Evolutionary conservation across 2,329 filamentous ascomycete species (phyloP), one percentile per base, ranked within the genome.

Genomic region (Exophiala oligosperma): DNA sequence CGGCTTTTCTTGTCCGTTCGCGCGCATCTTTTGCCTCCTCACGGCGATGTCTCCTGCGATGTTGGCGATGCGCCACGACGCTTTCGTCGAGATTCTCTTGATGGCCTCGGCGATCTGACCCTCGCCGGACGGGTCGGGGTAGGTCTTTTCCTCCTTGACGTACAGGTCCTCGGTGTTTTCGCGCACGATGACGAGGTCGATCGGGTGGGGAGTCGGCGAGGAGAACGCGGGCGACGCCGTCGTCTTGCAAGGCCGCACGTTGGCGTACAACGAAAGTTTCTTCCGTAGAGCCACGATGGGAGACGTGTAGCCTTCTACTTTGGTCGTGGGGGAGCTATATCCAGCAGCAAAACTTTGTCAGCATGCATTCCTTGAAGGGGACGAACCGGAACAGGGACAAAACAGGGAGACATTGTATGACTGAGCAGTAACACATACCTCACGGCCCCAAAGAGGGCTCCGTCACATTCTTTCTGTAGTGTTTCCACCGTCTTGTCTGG

Each of bases 101-200:
- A 97, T 93, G 48, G 94, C 94, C 79, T 97, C 93, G 64, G 94
- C 93, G 57, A 97, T 89, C 79, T 91, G 92, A 74, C 88, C 87
- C 54, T 79, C 76, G 56, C 80, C 82, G 8, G 57, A 56, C 60
- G 90, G 84, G 32, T 84, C 85, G 54, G 90, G 84, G 72, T 85
- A 88, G 23, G 92, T 97, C 74, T 82, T 88, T 80, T 99, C 94
- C 75, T 97, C 90, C 80, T 97, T 97, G 69, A 99, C 93, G 77
- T 96, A 96, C 41, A 99, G 84, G 74, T 99, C 94, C 79, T 99
- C 94, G 32, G 94, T 99, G 81, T 99, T 99, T 78, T 99, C 94
- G 65, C 94, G 90, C 55, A 97, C 94, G 70, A 97, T 99, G 70
- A 99, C 94, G 74, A 99, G 88, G 78, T 99, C 94, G 71, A 97